phyloP scores from a whole-genome alignment of 495 filamentous ascomycete genomes.

The Lasiosphaeria miniovina region DNA sequence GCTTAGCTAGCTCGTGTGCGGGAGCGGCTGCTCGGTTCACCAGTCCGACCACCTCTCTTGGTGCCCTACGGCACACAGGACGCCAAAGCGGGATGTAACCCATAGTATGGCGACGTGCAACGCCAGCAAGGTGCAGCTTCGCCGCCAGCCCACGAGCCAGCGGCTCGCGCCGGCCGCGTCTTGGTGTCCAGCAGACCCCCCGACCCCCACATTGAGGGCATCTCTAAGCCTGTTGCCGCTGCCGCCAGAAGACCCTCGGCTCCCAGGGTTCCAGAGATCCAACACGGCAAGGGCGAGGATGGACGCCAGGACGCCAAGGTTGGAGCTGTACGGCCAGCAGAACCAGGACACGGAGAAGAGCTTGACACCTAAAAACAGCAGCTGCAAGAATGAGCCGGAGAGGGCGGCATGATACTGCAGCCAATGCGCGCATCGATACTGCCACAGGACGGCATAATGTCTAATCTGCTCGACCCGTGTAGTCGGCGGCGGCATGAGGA shows the following conservation, averaged over 20 bases:
- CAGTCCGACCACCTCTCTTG: conserved; percentile 36
- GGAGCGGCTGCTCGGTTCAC: conserved; percentile 14
- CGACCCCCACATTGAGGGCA: conserved; percentile 11
- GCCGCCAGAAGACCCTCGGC: conserved; percentile 8
- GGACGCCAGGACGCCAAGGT: conserved; percentile 29
- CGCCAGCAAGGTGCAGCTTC: conserved; percentile 33
- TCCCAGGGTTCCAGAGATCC: conserved; percentile 33
- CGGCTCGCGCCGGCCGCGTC: conserved; percentile 10
- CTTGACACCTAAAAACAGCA: conserved; percentile 39
- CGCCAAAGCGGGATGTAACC: conserved; percentile 32
- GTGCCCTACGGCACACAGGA: conserved; percentile 35
- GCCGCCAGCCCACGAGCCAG: conserved; percentile 36
- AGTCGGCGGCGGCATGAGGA: conserved; percentile 60
- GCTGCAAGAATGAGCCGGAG: conserved; percentile 26
- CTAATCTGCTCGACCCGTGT: conserved; percentile 37
- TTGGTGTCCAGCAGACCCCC: conserved; percentile 9
- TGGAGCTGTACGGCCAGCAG: conserved; percentile 47
- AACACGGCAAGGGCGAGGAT: conserved; percentile 38
- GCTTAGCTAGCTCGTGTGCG: not conserved
- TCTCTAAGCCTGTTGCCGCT: conserved; percentile 3
- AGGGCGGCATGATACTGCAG: conserved; percentile 20
- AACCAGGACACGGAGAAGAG: conserved; percentile 36
- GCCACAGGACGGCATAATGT: conserved; percentile 30
- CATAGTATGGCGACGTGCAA: conserved; percentile 40
- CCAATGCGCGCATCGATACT: conserved; percentile 26